Evolutionary conservation across 164 flowering plant genomes (phyloP), one percentile per base, ranked within the genome.

Genomic region (Akebia trifoliata): DNA sequence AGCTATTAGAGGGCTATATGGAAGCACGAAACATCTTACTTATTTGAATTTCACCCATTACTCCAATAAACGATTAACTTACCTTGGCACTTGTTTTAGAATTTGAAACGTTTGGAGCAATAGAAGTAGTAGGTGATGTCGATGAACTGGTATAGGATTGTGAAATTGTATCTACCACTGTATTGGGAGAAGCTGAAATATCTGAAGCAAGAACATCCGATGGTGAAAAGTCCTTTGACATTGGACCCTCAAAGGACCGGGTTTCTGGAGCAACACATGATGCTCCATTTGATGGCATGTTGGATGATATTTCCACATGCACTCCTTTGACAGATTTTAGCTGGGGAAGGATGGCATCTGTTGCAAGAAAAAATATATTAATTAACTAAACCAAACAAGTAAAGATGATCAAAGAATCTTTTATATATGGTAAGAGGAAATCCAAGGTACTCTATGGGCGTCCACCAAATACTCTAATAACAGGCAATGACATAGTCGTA

Each of bases 21-120:
- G 3, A 28, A 7, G 43, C 14, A 39, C 1, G 47, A 30, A 8
- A 8, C 25, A 25, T 28, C 22, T 44, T 28, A 55, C 20, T 39
- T 15, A 26, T 2, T 54, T 6, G 40, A 25, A 54, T n/a, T 4
- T 3, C 15, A 18, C 31, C 5, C 4, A 55, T 15, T 9, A 25
- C 18, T 34, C 42, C 43, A 1, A 22, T 9, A 56, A 57, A 21
- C 0, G 20, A 44, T 44, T 12, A 38, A 43, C 50, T 55, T 74
- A 83, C 90, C 90, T 82, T 82, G 2, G 70, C 37, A 56, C 6
- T 67, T 59, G 53, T 66, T 37, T 63, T 73, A 54, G 69, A 55
- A 59, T 47, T 63, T 47, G 71, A 50, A 57, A 36, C 62, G 48
- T 68, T 67, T 35, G 74, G 37, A 63, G 71, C 56, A 37, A 63